Evolutionary conservation across 176 grass and related monocot genomes (phyloP), one percentile per base, ranked within the genome.

Genomic region (Carex myosuroides): DNA sequence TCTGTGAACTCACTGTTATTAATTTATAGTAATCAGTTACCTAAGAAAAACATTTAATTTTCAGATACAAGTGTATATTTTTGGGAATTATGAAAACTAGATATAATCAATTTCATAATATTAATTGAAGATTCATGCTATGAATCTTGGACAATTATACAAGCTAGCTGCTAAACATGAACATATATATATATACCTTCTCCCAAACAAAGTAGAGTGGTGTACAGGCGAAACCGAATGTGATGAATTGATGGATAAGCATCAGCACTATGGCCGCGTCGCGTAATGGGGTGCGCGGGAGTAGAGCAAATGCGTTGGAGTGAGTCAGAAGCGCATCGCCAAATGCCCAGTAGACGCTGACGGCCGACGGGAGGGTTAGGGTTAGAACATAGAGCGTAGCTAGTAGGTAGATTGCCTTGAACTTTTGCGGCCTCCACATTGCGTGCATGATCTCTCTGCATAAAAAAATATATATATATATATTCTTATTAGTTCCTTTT

Each of bases 391-490:
- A 99, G 67, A 88, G 16, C 17, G 97, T 99, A 30, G 97, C 97
- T 80, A 99, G 8, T 61, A 99, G 88, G 88, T 99, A 99, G 85
- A 99, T 95, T 6, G 90, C 90, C 91, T 99, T 99, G 88, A 99
- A 99, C 89, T 99, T 99, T 80, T 99, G 96, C 11, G 96, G 96
- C 5, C 91, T 86, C 96, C 96, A 99, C 96, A 99, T 99, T n/a
- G 96, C 96, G 60, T 99, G 96, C 96, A 99, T 99, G 64, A 99
- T 93, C 87, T 99, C 96, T 59, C 96, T 95, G 92, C 69, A 84
- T 9, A 16, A n/a, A 63, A 22, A 33, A 56, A n/a, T 16, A 6
- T 6, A 41, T 41, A 41, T 41, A 41, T 68, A 17, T 16, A 16
- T 17, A 56, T 63, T 1, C 5, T 29, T 13, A 17, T 29, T 26